Percentiles rank a stretch among this genome's conserved stretches.
Evolutionary conservation across 441 rosid genomes (phyloP).

Genomic region (Hura crepitans): DNA sequence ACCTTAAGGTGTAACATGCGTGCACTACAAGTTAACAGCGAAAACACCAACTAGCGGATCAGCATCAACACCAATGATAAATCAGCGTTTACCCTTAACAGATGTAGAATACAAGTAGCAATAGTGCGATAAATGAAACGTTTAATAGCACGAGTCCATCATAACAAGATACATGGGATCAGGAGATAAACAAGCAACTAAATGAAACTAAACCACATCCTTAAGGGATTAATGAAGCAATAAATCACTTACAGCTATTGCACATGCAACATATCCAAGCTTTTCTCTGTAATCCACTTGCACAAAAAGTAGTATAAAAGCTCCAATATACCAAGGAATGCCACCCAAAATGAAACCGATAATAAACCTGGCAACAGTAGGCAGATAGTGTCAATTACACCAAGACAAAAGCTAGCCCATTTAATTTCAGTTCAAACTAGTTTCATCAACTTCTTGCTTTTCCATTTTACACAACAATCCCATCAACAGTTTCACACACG

Average conservation of each 20-base stretch:
- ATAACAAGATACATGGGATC: not conserved
- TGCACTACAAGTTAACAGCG: not conserved
- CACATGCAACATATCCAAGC: slow-evolving; percentile 80
- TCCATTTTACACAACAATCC: not conserved
- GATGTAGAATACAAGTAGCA: not conserved
- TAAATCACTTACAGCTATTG: slow-evolving; percentile 55
- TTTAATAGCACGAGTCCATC: not conserved
- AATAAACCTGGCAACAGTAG: slow-evolving; percentile 47
- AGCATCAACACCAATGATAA: too few relatives aligned
- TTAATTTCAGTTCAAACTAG: not conserved
- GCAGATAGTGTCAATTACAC: slow-evolving; percentile 1
- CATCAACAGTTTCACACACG: not conserved
- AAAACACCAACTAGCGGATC: too few relatives aligned
- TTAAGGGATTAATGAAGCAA: not conserved
- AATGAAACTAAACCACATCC: not conserved
- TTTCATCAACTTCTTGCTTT: not conserved
- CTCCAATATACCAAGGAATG: slow-evolving; percentile 75
- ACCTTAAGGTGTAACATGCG: not conserved
- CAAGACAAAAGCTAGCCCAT: not conserved
- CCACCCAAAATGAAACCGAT: slow-evolving; percentile 81
- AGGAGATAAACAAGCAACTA: not conserved
- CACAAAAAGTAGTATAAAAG: slow-evolving; percentile 47
- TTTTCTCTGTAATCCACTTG: slow-evolving; percentile 67
- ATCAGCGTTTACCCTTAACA: not conserved
- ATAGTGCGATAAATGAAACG: not conserved